Base-by-base conservation (phyloP, 768 basidiomycete genomes). In the Mycena capillaripes region DNA sequence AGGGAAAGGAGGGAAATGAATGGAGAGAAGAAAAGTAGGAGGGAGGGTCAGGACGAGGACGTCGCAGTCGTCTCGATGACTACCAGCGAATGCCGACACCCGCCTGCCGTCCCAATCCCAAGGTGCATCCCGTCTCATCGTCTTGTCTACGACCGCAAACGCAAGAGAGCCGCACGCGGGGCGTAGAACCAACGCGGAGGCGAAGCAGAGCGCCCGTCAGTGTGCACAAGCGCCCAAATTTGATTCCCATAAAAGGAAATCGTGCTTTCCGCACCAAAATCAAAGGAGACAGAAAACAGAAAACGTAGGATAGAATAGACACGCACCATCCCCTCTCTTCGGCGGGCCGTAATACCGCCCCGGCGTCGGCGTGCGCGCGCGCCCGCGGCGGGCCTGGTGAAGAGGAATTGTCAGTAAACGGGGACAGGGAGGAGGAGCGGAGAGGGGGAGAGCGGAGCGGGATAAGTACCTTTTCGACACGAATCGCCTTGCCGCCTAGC, bases 301-400 rank as follows among this genome's bases (percentile, higher is more conserved):
- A 17, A 48, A 12, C n/a, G 46, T 7, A 17, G 29, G 50, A 52
- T 14, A 42, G 6, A 30, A 30, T 36, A 42, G 27, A 16, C 52
- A 29, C 14, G 48, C 21, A 66, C 62, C 30, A 14, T 93, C 92
- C 70, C 85, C 83, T 48, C 94, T 89, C 84, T 97, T 96, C 53
- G 96, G 95, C 56, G 96, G 95, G 0, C 96, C 97, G 72, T 95
- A 95, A 88, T 99, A 99, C 62, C 93, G 85, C 32, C 97, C 97
- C 5, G 97, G 97, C 8, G 97, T 99, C 2, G 97, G 94, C 16
- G 96, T 95, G 75, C 96, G 88, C 19, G 95, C 96, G 72, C 96
- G 92, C 66, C 93, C 96, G 75, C 95, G 93, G 61, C 95, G 93
- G 74, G 96, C 96, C 95, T 95, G n/a, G 67, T 27, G 38, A 65